Evolutionary conservation across 192 early-diverging fungal species (phyloP), one percentile per base, ranked within the genome.

Genomic region (Coemansia sp.): DNA sequence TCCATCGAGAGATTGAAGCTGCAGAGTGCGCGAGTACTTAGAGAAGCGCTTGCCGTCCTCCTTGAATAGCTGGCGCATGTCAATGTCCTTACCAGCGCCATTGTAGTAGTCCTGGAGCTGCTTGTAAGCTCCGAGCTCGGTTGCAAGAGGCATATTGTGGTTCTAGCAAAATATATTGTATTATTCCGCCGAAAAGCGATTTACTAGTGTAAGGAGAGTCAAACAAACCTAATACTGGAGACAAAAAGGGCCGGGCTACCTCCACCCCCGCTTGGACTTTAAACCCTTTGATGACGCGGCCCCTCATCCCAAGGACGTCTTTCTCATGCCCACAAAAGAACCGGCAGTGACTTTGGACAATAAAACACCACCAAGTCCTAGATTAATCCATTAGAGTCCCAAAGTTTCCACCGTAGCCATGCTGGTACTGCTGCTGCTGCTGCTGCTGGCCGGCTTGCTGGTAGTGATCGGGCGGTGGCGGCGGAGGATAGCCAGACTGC

Each of bases 91-190:
- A 66, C 90, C 95, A 2, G 76, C 70, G 4, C 85, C 56, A 70
- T 95, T 88, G 76, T 95, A 96, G 82, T 97, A 91, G 29, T 73
- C 82, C 85, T 97, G 91, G 54, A 98, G 90, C n/a, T 85, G 87
- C 73, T 92, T 82, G 93, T 96, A 98, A 65, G 92, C 82, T 24
- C 75, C 63, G 72, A 94, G 90, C 62, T 90, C 86, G 71, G 87
- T 91, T 42, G 89, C 87, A 59, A 88, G 83, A 55, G 87, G 85
- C 92, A 93, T 93, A 39, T 19, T 63, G 39, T 17, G 8, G 39
- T 46, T 46, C 39, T 46, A 46, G 5, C 39, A 10, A 46, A 46
- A 46, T 1, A 17, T 30, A 30, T 27, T 21, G 8, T 17, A 39
- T 63, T 46, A 17, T 46, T 46, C 14, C 39, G 3, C 39, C 3